phyloP scores from a whole-genome alignment of 129 eudicot species.

The Escallonia herrerae region DNA sequence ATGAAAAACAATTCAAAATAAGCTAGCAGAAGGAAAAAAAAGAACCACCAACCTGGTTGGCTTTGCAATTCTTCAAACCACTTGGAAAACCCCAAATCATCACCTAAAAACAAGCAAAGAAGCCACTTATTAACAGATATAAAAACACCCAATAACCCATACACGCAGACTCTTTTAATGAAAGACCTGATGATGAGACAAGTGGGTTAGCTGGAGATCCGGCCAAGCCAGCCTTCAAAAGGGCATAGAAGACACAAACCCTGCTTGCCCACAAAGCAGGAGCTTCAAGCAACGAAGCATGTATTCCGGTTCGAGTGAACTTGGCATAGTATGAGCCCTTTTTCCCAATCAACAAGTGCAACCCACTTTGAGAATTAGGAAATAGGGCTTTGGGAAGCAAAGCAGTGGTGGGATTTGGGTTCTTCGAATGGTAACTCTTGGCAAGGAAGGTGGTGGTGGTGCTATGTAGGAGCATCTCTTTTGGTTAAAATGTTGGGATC shows the following conservation, averaged over 20 bases:
- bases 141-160: background rate
- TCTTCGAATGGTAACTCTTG: background rate
- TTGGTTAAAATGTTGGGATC: too few species aligned
- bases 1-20: too few species aligned
- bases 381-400: constrained; percentile 33
- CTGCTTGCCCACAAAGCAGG: constrained; percentile 93
- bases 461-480: constrained; percentile 43
- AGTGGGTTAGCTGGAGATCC: constrained; percentile 91
- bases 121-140: constrained; percentile 6
- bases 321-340: constrained; percentile 6
- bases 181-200: constrained; percentile 44
- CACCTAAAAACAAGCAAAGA: constrained; percentile 18
- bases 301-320: constrained; percentile 8
- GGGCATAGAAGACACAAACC: constrained; percentile 77
- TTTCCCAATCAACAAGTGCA: constrained; percentile 12
- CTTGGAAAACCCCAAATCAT: constrained; percentile 83
- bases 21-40: background rate
- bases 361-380: constrained; percentile 19
- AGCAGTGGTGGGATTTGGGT: constrained; percentile 12
- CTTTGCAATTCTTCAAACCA: constrained; percentile 71
- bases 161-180: background rate
- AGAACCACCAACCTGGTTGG: constrained; percentile 60
- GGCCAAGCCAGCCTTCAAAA: constrained; percentile 86
- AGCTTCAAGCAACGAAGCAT: constrained; percentile 53
- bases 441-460: constrained; percentile 20